Evolutionary conservation across 805 yeast genomes (phyloP).

Genomic region (Clavispora fructus): DNA sequence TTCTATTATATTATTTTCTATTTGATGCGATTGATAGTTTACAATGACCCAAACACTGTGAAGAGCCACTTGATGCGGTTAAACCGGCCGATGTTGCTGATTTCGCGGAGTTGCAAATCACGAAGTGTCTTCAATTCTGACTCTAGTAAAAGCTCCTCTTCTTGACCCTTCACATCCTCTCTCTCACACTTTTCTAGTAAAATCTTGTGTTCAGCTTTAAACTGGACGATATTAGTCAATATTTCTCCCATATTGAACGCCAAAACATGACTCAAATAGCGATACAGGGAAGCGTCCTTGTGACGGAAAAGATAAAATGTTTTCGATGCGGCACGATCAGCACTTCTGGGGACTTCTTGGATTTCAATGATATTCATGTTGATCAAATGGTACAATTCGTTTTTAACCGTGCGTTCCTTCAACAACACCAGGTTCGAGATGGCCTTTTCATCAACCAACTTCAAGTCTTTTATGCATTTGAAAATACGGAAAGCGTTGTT

Average conservation of each 20-base stretch:
- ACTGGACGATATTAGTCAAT: constrained; percentile 43
- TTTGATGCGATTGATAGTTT: neutral
- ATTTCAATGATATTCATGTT: constrained; percentile 72
- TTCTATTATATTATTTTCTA: neutral
- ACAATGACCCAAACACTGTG: constrained; percentile 38
- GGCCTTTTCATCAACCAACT: constrained; percentile 78
- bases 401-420: constrained; percentile 71
- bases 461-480: constrained; percentile 66
- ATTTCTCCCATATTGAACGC: constrained; percentile 50
- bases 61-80: constrained; percentile 52
- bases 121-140: constrained; percentile 71
- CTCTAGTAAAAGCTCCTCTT: constrained; percentile 65
- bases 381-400: constrained; percentile 60
- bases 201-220: constrained; percentile 57
- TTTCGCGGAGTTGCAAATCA: constrained; percentile 53
- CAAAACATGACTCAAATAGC: constrained; percentile 36
- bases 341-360: constrained; percentile 90
- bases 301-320: constrained; percentile 80
- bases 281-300: constrained; percentile 34
- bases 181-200: constrained; percentile 77
- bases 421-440: constrained; percentile 71
- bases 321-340: constrained; percentile 86
- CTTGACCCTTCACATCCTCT: constrained; percentile 84
- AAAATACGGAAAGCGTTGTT: constrained; percentile 64
- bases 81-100: constrained; percentile 48